Evolutionary conservation across 805 yeast species (phyloP), one percentile per base, ranked within the genome.

Genomic region (Wickerhamiella nectarea): DNA sequence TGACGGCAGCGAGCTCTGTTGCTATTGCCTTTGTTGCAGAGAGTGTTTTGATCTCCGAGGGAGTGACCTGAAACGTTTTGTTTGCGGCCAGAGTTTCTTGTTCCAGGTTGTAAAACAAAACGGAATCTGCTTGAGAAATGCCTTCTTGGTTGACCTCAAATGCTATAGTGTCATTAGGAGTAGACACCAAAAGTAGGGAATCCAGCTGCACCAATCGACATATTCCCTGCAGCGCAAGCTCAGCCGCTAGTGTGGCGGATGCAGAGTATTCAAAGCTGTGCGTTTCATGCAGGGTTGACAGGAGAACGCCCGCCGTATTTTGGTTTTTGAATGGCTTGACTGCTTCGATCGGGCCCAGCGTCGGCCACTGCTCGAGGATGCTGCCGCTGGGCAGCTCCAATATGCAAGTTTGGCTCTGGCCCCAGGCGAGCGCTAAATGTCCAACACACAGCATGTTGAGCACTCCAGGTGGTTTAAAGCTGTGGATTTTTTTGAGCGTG

Each of bases 41-140:
- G 14, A 9, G 12, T 3, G 42, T 39, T n/a, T 31, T 39, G 15
- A 39, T 17, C 4, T 7, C 15, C 1, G 10, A 8, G 3, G 43
- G 22, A 2, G 33, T 17, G 4, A 40, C 29, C 17, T 40, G 43
- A n/a, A 40, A 24, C 3, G 5, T 24, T 2, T 19, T 25, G 24
- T 34, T 40, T 28, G 33, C 38, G 9, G 38, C 43, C 6, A 40
- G 33, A 6, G 43, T 40, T 18, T 29, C 38, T 12, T 14, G 17
- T 3, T 26, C 25, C 7, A 40, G 19, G 14, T 40, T 26, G 25
- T 34, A 40, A 26, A 40, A 40, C 21, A 17, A 8, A 29, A 14
- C 24, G 6, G 38, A n/a, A 3, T 25, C 28, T 4, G 15, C 6
- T 11, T 34, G 24, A 14, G 24, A 17, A 3, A 34, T 10, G 8